phyloP scores from a whole-genome alignment of 495 filamentous ascomycete species.

The Lentithecium fluviatile region DNA sequence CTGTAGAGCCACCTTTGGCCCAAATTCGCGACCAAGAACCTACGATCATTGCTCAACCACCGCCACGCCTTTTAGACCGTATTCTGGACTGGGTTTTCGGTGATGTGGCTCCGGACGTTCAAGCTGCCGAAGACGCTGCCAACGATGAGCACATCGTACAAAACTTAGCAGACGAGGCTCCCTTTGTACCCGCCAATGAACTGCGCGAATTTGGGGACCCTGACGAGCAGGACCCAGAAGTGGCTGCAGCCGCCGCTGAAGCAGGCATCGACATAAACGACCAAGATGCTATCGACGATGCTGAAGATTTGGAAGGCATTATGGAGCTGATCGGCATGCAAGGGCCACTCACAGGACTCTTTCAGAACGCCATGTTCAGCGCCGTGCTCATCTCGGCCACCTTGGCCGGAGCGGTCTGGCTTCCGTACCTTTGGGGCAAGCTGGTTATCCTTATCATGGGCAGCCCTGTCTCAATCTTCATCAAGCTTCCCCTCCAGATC shows the following conservation, averaged over 20 bases:
- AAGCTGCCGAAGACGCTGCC: conserved; percentile 24
- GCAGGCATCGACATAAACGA: conserved; percentile 59
- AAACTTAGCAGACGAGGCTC: conserved; percentile 60
- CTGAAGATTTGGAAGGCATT: conserved; percentile 96
- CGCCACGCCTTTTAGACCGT: conserved; percentile 21
- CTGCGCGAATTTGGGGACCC: conserved; percentile 18
- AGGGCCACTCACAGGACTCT: conserved; percentile 80
- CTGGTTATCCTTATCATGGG: conserved; percentile 74
- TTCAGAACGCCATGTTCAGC: conserved; percentile 94
- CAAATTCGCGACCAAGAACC: background rate
- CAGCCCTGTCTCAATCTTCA: conserved; percentile 66
- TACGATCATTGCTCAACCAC: background rate
- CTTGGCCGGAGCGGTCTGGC: conserved; percentile 77
- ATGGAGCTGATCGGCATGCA: conserved; percentile 96
- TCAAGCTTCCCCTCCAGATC: conserved; percentile 69
- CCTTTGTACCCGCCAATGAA: conserved; percentile 53
- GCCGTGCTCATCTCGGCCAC: conserved; percentile 84
- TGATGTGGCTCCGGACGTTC: conserved; percentile 44
- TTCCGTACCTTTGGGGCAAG: conserved; percentile 89
- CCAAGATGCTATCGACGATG: conserved; percentile 63
- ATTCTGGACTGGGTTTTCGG: conserved; percentile 63
- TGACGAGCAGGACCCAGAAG: conserved; percentile 42
- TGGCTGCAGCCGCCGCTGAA: conserved; percentile 47
- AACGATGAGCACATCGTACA: conserved; percentile 61
- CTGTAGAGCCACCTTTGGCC: background rate